A percentile compares a stretch with the other conserved stretches of the same genome.
Conservation (phyloP, 441 rosid genomes). For the Mallotus repandus region DNA sequence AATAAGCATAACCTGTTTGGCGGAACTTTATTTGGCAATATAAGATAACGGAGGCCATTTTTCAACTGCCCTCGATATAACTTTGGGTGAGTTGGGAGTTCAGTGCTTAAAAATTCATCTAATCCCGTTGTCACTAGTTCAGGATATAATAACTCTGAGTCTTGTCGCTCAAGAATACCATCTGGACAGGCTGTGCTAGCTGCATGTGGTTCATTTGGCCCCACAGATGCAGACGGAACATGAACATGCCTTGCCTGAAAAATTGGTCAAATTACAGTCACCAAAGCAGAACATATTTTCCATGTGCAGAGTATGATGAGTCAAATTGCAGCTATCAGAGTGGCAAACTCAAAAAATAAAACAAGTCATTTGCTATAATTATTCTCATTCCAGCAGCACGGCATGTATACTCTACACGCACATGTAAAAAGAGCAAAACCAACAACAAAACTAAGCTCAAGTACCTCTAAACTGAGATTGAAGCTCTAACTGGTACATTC, state of each 20-base stretch:
- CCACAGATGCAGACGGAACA: conserved; percentile 68
- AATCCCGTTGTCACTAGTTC: conserved; percentile 47
- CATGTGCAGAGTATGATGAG: not conserved
- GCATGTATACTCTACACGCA: not conserved
- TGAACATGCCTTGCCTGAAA: conserved; percentile 51
- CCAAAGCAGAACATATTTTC: not conserved
- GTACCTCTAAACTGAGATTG: not conserved
- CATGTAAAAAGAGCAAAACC: not conserved
- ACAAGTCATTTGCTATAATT: not conserved
- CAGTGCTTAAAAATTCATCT: conserved; percentile 60
- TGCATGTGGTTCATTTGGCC: conserved; percentile 99
- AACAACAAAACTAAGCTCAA: not conserved
- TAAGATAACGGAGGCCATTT: conserved; percentile 95
- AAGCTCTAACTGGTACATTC: not conserved
- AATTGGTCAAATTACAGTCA: conserved; percentile 19
- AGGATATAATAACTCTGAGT: conserved; percentile 50
- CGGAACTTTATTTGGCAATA: conserved; percentile 95
- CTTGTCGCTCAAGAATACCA: conserved; percentile 73
- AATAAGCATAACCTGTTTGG: conserved; percentile 65
- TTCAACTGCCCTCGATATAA: conserved; percentile 74
- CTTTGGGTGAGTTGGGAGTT: conserved; percentile 93
- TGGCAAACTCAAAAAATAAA: not conserved
- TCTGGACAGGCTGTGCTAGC: conserved; percentile 86
- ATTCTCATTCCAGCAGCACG: not conserved
- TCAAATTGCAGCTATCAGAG: not conserved